Percentiles rank a stretch among this genome's conserved stretches.
These are phyloP conservation scores for Coemansia sp. DNA, from an alignment of 192 early-diverging fungal species.

Conservation along the genomic window DNA sequence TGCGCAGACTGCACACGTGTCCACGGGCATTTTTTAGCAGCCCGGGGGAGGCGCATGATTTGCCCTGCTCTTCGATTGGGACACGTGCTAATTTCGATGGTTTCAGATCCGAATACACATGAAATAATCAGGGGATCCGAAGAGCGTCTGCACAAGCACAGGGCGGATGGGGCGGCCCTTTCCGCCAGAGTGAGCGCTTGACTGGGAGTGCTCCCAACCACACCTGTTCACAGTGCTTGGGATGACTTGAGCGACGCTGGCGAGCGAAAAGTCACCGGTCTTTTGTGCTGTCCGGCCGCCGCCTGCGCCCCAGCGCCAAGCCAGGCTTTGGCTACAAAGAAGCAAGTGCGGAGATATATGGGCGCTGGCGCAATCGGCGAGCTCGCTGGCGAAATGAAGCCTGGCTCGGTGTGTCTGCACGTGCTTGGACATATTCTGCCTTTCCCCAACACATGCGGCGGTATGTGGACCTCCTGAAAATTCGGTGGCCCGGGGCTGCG, in stretches of 20 bases:
- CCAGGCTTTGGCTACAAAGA: background rate
- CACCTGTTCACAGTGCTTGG: background rate
- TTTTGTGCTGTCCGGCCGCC: background rate
- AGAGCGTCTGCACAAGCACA: too few species aligned
- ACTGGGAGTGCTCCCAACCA: constrained; percentile 3
- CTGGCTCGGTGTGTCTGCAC: constrained; percentile 3
- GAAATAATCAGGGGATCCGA: too few species aligned
- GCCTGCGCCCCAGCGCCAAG: background rate
- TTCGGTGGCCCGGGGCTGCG: background rate
- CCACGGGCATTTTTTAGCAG: constrained; percentile 1
- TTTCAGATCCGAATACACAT: background rate
- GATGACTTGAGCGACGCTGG: background rate
- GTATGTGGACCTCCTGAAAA: constrained; percentile 4
- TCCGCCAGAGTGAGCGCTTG: background rate
- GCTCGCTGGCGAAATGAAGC: background rate
- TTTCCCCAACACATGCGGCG: constrained; percentile 13
- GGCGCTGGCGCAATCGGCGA: constrained; percentile 4
- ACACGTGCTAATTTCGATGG: background rate
- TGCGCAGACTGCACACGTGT: constrained; percentile 6
- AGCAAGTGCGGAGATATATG: background rate
- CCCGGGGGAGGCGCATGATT: background rate
- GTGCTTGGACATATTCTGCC: constrained; percentile 3
- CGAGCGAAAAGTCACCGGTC: constrained; percentile 7
- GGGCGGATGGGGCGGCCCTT: too few species aligned
- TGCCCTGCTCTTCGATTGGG: background rate